Evolutionary conservation across 306 rosid species (phyloP).

Genomic region (Prunus padus): DNA sequence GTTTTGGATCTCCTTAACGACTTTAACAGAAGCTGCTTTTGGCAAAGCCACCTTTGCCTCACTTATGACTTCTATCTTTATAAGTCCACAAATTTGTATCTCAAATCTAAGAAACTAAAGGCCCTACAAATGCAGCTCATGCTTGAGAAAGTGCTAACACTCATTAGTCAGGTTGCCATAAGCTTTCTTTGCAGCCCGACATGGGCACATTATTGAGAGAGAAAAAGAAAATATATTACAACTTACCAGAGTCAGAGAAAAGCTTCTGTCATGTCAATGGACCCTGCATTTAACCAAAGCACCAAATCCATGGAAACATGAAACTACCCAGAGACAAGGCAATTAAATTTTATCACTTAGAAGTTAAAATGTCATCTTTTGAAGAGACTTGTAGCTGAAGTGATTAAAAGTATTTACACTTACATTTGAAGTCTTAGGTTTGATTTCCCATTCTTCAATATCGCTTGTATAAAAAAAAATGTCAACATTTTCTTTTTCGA

Average conservation of each 20-base stretch:
- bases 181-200: conserved; percentile 4
- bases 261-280: neutral
- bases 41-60: conserved; percentile 25
- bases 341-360: too few species aligned
- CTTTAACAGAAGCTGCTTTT: conserved; percentile 21
- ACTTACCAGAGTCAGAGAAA: neutral
- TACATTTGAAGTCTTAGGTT: too few species aligned
- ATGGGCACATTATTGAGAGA: conserved; percentile 5
- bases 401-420: too few species aligned
- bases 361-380: too few species aligned
- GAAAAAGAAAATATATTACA: neutral
- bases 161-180: neutral
- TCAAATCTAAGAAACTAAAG: neutral
- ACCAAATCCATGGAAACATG: too few species aligned
- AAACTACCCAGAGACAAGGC: too few species aligned
- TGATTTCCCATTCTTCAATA: too few species aligned
- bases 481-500: too few species aligned
- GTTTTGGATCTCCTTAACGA: conserved; percentile 19
- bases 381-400: too few species aligned
- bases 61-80: conserved; percentile 4
- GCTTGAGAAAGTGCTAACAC: conserved; percentile 17
- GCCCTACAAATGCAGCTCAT: conserved; percentile 13
- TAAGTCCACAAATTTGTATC: conserved; percentile 15
- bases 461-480: too few species aligned
- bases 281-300: neutral